Evolutionary conservation across 106 monocot species (phyloP).

Genomic region (Allium sativum): DNA sequence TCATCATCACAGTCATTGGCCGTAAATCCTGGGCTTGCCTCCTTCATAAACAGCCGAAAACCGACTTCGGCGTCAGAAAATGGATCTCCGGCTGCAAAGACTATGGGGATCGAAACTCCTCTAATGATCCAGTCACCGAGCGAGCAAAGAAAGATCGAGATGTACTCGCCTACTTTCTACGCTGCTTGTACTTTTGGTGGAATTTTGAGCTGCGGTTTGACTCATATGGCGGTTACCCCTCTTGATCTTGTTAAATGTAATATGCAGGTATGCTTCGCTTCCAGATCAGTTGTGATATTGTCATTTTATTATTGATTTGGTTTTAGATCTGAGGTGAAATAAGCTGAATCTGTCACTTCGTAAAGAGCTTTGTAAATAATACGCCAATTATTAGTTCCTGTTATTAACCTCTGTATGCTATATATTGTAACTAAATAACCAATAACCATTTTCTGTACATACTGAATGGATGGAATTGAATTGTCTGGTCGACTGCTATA

Average conservation of each 20-base stretch:
- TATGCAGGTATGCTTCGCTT: constrained; percentile 10
- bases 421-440: too few relatives aligned
- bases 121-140: constrained; percentile 12
- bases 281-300: not conserved
- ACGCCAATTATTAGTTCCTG: not conserved
- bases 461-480: too few relatives aligned
- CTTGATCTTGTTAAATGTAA: constrained; percentile 27
- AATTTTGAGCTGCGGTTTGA: constrained; percentile 26
- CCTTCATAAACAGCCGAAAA: not conserved
- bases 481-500: too few relatives aligned
- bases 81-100: not conserved
- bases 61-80: not conserved
- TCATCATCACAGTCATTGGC: not conserved
- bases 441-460: too few relatives aligned
- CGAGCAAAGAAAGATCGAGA: constrained; percentile 32
- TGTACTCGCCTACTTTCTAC: constrained; percentile 55
- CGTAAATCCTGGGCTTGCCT: not conserved
- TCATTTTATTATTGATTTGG: not conserved
- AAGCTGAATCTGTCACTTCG: not conserved
- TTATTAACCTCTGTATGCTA: too few relatives aligned
- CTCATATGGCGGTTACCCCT: constrained; percentile 21
- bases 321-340: not conserved
- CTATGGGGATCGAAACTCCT: not conserved
- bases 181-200: constrained; percentile 49
- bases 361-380: not conserved